Conservation (phyloP, 2,329 filamentous ascomycete genomes). For the Epichloe bromicola region DNA sequence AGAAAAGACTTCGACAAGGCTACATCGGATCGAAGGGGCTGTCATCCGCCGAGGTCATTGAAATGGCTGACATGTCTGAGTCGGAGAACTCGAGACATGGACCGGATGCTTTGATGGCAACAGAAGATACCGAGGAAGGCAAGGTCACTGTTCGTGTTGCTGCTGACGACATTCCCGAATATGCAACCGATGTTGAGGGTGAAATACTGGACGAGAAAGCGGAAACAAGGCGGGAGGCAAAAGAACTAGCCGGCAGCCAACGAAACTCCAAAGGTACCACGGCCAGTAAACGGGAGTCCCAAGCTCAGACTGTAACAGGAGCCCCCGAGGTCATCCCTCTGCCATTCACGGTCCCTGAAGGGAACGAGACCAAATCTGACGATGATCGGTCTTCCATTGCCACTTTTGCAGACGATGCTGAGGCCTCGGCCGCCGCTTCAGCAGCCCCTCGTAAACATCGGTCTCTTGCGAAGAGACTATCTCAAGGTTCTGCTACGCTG, state of each 20-base stretch:
- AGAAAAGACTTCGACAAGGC: slow-evolving; percentile 27
- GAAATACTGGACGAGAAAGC: slow-evolving; percentile 19
- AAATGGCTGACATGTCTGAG: slow-evolving; percentile 38
- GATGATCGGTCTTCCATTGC: slow-evolving; percentile 53
- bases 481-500: slow-evolving; percentile 31
- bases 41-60: slow-evolving; percentile 34
- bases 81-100: slow-evolving; percentile 17
- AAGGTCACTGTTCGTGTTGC: slow-evolving; percentile 41
- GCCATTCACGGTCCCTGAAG: slow-evolving; percentile 47
- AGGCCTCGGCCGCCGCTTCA: slow-evolving; percentile 15
- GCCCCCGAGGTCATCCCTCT: slow-evolving; percentile 45
- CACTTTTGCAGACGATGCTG: slow-evolving; percentile 52
- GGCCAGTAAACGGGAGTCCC: slow-evolving; percentile 7
- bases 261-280: slow-evolving; percentile 12
- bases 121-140: slow-evolving; percentile 27
- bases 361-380: slow-evolving; percentile 26
- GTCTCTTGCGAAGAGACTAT: slow-evolving; percentile 35
- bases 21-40: slow-evolving; percentile 23
- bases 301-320: slow-evolving; percentile 18
- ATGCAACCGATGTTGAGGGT: slow-evolving; percentile 13
- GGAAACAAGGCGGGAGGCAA: slow-evolving; percentile 9
- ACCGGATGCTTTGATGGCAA: slow-evolving; percentile 27
- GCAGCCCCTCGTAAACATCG: slow-evolving; percentile 13
- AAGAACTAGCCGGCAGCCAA: slow-evolving; percentile 8
- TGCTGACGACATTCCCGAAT: slow-evolving; percentile 29